Percentiles rank a stretch among this genome's conserved stretches.
Conservation (phyloP, 768 basidiomycete genomes). For the Rhizopogon rudus region DNA sequence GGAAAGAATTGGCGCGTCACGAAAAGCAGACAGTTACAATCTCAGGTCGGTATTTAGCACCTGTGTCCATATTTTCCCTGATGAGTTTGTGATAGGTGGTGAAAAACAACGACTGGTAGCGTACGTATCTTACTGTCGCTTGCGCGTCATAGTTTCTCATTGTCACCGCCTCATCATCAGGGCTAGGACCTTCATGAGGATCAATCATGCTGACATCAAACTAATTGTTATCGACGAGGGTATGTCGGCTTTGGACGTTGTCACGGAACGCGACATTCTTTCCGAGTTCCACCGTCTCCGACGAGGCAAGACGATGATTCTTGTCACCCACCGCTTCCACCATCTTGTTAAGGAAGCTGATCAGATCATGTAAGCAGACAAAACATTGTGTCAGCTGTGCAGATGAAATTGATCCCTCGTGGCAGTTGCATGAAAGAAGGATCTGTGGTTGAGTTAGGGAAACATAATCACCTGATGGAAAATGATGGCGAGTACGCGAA, state of each 20-base stretch:
- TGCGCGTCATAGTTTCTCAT: background rate
- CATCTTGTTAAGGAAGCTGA: conserved; percentile 46
- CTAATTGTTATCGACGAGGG: conserved; percentile 58
- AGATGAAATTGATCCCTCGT: background rate
- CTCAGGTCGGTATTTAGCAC: conserved; percentile 10
- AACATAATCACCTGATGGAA: conserved; percentile 22
- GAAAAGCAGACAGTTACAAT: conserved; percentile 19
- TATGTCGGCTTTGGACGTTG: conserved; percentile 51
- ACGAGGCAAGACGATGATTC: conserved; percentile 47
- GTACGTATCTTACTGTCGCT: conserved; percentile 27
- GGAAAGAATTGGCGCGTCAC: conserved; percentile 14
- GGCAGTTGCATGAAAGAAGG: conserved; percentile 29
- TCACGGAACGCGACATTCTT: conserved; percentile 47
- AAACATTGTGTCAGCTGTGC: background rate
- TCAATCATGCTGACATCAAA: conserved; percentile 27
- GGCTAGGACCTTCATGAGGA: conserved; percentile 42
- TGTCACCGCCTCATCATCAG: conserved; percentile 17
- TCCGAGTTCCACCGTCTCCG: conserved; percentile 31
- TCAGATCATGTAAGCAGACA: conserved; percentile 40
- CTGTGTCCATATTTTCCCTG: conserved; percentile 5
- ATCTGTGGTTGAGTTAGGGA: conserved; percentile 25
- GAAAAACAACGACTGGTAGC: conserved; percentile 47
- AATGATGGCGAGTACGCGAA: conserved; percentile 20
- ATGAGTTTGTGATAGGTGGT: conserved; percentile 23
- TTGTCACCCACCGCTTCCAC: conserved; percentile 53